Conservation (phyloP, 192 early-diverging fungal species). For the Glomus cerebriforme region DNA sequence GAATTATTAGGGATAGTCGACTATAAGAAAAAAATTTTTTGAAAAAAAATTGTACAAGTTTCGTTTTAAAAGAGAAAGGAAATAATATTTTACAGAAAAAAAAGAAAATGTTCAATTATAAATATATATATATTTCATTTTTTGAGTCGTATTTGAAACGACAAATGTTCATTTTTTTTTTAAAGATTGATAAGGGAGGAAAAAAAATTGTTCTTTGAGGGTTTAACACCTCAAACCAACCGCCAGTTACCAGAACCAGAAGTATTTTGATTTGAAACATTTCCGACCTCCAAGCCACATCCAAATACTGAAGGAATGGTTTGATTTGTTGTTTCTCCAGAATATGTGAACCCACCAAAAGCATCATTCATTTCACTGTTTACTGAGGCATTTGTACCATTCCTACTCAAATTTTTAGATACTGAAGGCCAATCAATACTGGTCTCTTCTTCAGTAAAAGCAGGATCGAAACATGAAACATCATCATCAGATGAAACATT, state of each 20-base stretch:
- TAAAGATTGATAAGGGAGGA: too few relatives aligned
- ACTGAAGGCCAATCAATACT: constrained; percentile 19
- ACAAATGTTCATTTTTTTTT: constrained; percentile 12
- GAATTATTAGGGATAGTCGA: background rate
- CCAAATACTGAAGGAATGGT: background rate
- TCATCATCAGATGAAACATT: constrained; percentile 38
- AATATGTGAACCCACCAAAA: constrained; percentile 29
- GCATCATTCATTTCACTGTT: constrained; percentile 19
- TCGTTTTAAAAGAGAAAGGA: background rate
- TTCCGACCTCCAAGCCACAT: background rate
- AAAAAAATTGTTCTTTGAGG: background rate
- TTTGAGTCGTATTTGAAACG: background rate
- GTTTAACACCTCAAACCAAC: background rate
- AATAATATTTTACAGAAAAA: background rate
- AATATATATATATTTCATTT: background rate
- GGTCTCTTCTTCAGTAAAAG: constrained; percentile 32
- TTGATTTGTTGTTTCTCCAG: constrained; percentile 6
- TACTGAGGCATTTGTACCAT: constrained; percentile 27
- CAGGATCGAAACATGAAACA: constrained; percentile 29
- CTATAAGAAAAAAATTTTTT: background rate
- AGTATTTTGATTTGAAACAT: background rate
- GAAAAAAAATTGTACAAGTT: too few relatives aligned
- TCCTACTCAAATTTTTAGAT: constrained; percentile 20
- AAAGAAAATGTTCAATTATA: constrained; percentile 8
- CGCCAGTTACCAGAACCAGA: background rate